phyloP scores from a whole-genome alignment of 2,329 filamentous ascomycete genomes.

The Colletotrichum endophyticum region DNA sequence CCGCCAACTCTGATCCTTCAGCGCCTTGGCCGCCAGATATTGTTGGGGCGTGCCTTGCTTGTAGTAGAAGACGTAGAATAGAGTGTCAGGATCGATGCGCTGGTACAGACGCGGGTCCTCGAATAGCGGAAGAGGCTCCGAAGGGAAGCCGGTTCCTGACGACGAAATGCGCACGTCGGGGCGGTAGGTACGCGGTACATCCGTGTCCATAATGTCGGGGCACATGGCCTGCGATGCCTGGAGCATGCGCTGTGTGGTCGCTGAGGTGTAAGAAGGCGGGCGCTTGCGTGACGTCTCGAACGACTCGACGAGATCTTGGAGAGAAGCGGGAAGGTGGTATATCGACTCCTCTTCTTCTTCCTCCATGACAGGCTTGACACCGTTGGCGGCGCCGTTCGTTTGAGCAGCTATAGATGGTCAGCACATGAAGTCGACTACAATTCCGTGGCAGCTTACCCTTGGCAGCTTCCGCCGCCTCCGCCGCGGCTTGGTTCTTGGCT shows the following conservation, averaged over 20 bases:
- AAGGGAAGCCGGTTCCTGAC: conserved; percentile 84
- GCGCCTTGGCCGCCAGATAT: conserved; percentile 91
- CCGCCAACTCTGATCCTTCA: conserved; percentile 98
- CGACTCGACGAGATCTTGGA: conserved; percentile 90
- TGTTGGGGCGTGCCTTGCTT: conserved; percentile 96
- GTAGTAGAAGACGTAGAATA: conserved; percentile 99
- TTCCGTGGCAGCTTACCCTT: conserved; percentile 43
- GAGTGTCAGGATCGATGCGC: conserved; percentile 90
- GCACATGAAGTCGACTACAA: not conserved
- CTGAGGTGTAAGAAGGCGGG: conserved; percentile 63
- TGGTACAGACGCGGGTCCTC: conserved; percentile 89
- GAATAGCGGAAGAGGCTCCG: conserved; percentile 89
- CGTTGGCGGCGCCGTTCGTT: conserved; percentile 59
- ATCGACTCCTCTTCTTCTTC: conserved; percentile 75
- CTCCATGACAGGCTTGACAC: conserved; percentile 53
- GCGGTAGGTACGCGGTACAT: conserved; percentile 82
- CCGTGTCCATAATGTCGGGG: conserved; percentile 79
- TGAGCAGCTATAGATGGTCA: conserved; percentile 37
- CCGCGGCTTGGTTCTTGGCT: conserved; percentile 47
- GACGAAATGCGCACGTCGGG: conserved; percentile 79
- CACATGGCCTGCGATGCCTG: conserved; percentile 74
- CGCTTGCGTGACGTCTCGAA: conserved; percentile 84
- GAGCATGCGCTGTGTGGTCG: conserved; percentile 76
- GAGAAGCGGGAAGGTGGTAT: conserved; percentile 86
- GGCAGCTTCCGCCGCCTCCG: conserved; percentile 47